A percentile compares a stretch with the other conserved stretches of the same genome.
phyloP scores from a whole-genome alignment of 495 filamentous ascomycete genomes.

The Neurospora hispaniola region DNA sequence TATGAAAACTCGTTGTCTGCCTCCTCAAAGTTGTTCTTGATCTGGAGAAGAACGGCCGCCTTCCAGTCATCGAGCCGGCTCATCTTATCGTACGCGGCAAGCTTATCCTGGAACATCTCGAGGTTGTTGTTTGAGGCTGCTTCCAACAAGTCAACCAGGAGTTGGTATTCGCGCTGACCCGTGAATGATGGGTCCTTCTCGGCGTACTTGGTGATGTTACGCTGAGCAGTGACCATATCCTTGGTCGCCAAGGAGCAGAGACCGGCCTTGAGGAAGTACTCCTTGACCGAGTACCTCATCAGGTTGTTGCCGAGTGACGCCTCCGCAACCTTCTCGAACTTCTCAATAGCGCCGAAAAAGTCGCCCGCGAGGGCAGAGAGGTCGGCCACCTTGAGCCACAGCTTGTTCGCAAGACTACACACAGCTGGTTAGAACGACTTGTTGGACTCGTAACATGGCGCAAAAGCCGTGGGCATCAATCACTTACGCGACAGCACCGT shows the following conservation, averaged over 20 bases:
- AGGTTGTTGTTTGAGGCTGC: conserved; percentile 63
- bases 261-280: conserved; percentile 85
- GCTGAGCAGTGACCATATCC: conserved; percentile 63
- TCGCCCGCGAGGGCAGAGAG: conserved; percentile 68
- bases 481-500: conserved; percentile 75
- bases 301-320: conserved; percentile 63
- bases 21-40: conserved; percentile 74
- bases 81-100: conserved; percentile 80
- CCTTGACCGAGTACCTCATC: conserved; percentile 87
- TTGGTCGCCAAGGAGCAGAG: conserved; percentile 69
- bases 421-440: not conserved
- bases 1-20: conserved; percentile 50
- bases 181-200: conserved; percentile 72
- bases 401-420: conserved; percentile 72
- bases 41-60: conserved; percentile 68
- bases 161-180: conserved; percentile 64
- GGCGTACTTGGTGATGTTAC: conserved; percentile 68
- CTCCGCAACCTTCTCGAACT: conserved; percentile 71
- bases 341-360: conserved; percentile 68
- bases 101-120: conserved; percentile 72
- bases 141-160: conserved; percentile 62
- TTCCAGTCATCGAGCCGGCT: conserved; percentile 94
- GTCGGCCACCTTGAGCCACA: conserved; percentile 81
- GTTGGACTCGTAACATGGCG: not conserved
- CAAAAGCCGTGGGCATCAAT: not conserved